phyloP scores from a whole-genome alignment of 2,329 filamentous ascomycete genomes.

The Lecanoromycetidae sp. region DNA sequence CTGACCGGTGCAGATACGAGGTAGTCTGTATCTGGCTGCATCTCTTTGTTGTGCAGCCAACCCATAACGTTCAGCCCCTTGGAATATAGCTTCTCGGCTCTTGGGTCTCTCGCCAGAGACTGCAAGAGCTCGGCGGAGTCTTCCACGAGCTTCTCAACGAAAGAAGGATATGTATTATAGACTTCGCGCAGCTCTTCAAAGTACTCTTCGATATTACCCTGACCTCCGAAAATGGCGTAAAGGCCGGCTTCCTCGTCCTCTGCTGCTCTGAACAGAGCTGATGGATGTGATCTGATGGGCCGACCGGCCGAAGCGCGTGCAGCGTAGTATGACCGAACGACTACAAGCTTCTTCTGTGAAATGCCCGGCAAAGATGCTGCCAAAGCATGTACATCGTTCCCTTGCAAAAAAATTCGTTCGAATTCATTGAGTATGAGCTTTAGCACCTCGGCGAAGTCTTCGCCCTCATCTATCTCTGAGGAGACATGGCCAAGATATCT shows the following conservation, averaged over 20 bases:
- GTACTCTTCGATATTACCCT: constrained; percentile 99
- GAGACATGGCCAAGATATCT: constrained; percentile 88
- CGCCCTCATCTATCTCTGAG: constrained; percentile 77
- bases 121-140: constrained; percentile 79
- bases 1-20: constrained; percentile 90
- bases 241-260: constrained; percentile 57
- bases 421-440: constrained; percentile 92
- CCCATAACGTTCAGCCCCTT: constrained; percentile 93
- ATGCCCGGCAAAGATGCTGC: constrained; percentile 80
- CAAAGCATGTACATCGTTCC: constrained; percentile 91
- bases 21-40: constrained; percentile 88
- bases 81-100: constrained; percentile 87
- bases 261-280: constrained; percentile 78
- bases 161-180: constrained; percentile 79
- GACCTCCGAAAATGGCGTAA: constrained; percentile 91
- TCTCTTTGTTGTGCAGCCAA: constrained; percentile 81
- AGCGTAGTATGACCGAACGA: constrained; percentile 83
- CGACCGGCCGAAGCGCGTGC: constrained; percentile 74
- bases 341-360: constrained; percentile 78
- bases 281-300: constrained; percentile 83
- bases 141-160: constrained; percentile 74
- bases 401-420: constrained; percentile 83
- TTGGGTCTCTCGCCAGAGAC: constrained; percentile 65
- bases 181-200: constrained; percentile 93
- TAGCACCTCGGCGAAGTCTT: constrained; percentile 88